Conservation (phyloP, 2,329 filamentous ascomycete genomes). For the Juglanconis sp. region DNA sequence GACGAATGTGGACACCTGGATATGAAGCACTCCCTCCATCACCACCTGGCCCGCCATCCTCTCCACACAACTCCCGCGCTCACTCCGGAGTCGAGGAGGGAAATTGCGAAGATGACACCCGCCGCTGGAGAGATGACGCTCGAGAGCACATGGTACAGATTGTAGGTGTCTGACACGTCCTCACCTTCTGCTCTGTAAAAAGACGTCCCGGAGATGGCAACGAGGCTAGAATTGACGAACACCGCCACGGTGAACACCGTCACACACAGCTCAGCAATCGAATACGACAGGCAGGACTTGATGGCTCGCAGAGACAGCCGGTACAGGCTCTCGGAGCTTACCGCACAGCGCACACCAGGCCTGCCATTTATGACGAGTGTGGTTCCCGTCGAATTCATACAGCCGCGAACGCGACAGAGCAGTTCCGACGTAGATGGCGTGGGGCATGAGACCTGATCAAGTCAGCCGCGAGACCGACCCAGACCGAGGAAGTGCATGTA, state of each 20-base stretch:
- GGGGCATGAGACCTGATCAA: constrained; percentile 55
- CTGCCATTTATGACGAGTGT: constrained; percentile 20
- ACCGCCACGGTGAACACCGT: constrained; percentile 76
- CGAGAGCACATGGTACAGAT: constrained; percentile 51
- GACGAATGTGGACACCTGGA: constrained; percentile 26
- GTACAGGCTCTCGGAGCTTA: constrained; percentile 44
- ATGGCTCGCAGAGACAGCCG: constrained; percentile 68
- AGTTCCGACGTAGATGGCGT: constrained; percentile 62
- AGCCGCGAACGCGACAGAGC: constrained; percentile 64
- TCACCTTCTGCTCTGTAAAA: constrained; percentile 57
- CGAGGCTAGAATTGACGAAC: constrained; percentile 75
- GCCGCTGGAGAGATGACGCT: constrained; percentile 65
- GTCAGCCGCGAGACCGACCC: background rate
- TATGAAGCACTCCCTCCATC: constrained; percentile 29
- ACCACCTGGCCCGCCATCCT: constrained; percentile 68
- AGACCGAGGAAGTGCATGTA: too few species aligned
- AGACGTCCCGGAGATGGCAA: constrained; percentile 74
- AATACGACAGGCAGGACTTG: constrained; percentile 67
- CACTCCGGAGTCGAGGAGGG: constrained; percentile 64
- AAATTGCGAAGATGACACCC: constrained; percentile 67
- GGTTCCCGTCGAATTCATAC: constrained; percentile 56
- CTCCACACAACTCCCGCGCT: constrained; percentile 67
- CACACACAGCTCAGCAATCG: constrained; percentile 64
- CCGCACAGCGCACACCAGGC: constrained; percentile 17
- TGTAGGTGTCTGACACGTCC: constrained; percentile 72